phyloP scores from a whole-genome alignment of 345 rosid genomes.

The Eucalyptus erythrocorys region DNA sequence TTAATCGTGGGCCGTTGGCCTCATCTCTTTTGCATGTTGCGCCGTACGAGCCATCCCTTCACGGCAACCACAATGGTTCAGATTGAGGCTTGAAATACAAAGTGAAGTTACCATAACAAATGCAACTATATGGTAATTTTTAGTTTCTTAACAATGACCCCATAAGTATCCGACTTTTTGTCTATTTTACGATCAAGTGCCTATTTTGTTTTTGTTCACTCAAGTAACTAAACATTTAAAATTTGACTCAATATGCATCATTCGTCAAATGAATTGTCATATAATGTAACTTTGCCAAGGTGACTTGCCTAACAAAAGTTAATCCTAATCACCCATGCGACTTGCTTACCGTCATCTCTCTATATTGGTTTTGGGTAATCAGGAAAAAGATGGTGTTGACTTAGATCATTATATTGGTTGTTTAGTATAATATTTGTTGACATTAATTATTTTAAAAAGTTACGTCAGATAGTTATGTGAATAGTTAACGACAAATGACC shows the following conservation, averaged over 20 bases:
- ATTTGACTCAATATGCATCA: neutral
- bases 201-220: neutral
- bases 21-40: neutral
- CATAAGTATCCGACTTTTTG: neutral
- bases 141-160: neutral
- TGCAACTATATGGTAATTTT: neutral
- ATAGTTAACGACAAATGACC: neutral
- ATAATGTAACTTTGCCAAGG: fast-evolving
- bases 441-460: neutral
- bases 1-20: neutral
- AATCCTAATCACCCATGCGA: neutral
- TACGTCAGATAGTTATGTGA: neutral
- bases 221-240: neutral
- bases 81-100: neutral
- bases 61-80: neutral
- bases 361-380: neutral
- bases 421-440: neutral
- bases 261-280: neutral
- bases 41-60: neutral
- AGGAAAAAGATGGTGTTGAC: neutral
- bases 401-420: neutral
- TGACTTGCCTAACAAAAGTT: neutral
- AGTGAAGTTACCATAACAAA: neutral
- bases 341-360: neutral
- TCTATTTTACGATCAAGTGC: neutral